phyloP scores from a whole-genome alignment of 2,329 filamentous ascomycete genomes.

The Trichothecium roseum region DNA sequence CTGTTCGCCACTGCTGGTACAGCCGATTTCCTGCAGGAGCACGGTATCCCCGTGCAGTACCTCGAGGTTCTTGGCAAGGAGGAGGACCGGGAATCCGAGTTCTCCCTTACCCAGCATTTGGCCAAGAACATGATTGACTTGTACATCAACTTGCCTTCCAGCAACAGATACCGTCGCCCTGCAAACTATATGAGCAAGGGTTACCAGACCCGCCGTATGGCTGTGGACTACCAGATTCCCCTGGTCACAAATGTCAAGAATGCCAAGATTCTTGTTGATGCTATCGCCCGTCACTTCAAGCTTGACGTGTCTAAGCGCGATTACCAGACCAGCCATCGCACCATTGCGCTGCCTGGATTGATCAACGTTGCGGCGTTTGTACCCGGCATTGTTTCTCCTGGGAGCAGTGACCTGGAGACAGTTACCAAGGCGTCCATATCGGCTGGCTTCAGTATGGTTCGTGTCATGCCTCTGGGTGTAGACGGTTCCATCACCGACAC shows the following conservation, averaged over 20 bases:
- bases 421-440: constrained; percentile 66
- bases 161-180: constrained; percentile 90
- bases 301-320: constrained; percentile 76
- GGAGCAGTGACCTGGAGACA: constrained; percentile 56
- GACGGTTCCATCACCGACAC: constrained; percentile 65
- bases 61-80: constrained; percentile 76
- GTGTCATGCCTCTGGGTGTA: constrained; percentile 66
- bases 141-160: constrained; percentile 99
- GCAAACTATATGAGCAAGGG: constrained; percentile 99
- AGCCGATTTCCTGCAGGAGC: constrained; percentile 89
- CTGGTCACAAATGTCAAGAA: constrained; percentile 99
- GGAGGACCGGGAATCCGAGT: constrained; percentile 85
- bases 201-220: constrained; percentile 94
- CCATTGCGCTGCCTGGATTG: constrained; percentile 61
- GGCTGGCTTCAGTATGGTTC: constrained; percentile 70
- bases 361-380: constrained; percentile 76
- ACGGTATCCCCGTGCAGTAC: constrained; percentile 86
- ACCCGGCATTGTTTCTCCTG: constrained; percentile 55
- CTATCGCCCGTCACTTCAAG: constrained; percentile 80
- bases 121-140: constrained; percentile 97
- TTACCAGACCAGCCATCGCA: constrained; percentile 82
- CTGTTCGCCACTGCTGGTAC: constrained; percentile 94
- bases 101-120: constrained; percentile 91
- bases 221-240: constrained; percentile 92
- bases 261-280: constrained; percentile 92